phyloP scores from a whole-genome alignment of 2,329 filamentous ascomycete genomes.

The Chaetomiaceae sp. region DNA sequence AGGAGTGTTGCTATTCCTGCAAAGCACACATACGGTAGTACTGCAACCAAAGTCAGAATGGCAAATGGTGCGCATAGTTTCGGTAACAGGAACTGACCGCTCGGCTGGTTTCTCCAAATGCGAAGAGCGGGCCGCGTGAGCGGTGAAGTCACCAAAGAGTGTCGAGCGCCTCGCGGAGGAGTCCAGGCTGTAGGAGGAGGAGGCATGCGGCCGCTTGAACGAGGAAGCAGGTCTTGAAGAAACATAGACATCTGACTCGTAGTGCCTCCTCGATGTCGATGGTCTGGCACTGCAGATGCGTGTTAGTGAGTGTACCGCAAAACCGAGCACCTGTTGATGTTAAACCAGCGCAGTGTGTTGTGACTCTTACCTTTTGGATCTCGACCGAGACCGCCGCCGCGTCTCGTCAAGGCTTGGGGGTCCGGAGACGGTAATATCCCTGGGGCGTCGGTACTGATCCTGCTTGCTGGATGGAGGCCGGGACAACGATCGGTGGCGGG shows the following conservation, averaged over 20 bases:
- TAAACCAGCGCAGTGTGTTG: background rate
- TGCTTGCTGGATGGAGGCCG: conserved; percentile 17
- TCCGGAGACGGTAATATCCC: conserved; percentile 18
- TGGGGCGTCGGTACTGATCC: conserved; percentile 21
- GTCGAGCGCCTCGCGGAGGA: conserved; percentile 36
- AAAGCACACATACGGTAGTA: conserved; percentile 68
- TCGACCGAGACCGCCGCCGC: conserved; percentile 24
- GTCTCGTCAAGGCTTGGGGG: conserved; percentile 31
- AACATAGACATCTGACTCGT: conserved; percentile 32
- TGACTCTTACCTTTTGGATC: conserved; percentile 24
- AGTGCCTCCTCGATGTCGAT: conserved; percentile 25
- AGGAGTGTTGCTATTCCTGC: conserved; percentile 61
- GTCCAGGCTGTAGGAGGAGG: conserved; percentile 35
- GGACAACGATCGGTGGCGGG: conserved; percentile 23
- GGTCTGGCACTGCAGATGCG: conserved; percentile 20
- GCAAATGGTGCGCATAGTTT: background rate
- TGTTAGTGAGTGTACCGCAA: conserved; percentile 22
- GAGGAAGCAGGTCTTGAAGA: conserved; percentile 32
- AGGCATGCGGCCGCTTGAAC: conserved; percentile 31
- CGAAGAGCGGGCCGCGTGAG: conserved; percentile 24
- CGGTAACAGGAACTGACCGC: conserved; percentile 22
- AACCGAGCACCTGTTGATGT: background rate
- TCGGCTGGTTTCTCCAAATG: conserved; percentile 24
- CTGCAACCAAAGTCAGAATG: conserved; percentile 37
- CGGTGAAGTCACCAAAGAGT: conserved; percentile 33